A percentile compares a stretch with the other conserved stretches of the same genome.
Conservation (phyloP, 257 asterid species). For the Paulownia fortunei region DNA sequence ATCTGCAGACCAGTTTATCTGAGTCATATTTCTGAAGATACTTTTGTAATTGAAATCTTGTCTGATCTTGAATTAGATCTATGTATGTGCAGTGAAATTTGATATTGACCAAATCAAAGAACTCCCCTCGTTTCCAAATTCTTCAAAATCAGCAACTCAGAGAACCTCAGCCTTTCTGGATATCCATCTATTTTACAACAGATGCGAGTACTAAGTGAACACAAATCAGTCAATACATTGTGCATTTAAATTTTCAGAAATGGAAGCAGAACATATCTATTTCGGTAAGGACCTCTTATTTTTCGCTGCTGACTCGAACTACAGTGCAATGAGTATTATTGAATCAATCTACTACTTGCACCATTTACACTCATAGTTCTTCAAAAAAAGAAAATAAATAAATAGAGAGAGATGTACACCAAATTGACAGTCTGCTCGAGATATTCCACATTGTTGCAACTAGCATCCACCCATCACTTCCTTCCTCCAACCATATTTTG, state of each 20-base stretch:
- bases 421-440: not conserved
- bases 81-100: too few species aligned
- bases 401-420: conserved; percentile 13
- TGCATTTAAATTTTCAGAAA: not conserved
- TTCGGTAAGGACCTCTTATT: not conserved
- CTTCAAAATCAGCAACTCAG: too few species aligned
- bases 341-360: conserved; percentile 27
- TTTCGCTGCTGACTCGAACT: conserved; percentile 14
- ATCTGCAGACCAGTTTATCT: too few species aligned
- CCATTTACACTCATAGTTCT: conserved; percentile 20
- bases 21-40: too few species aligned
- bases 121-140: too few species aligned
- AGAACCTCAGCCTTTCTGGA: too few species aligned
- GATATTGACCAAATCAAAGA: too few species aligned
- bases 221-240: not conserved
- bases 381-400: not conserved
- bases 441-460: not conserved
- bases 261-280: too few species aligned
- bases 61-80: not conserved
- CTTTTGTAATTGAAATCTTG: too few species aligned
- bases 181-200: too few species aligned
- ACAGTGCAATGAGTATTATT: conserved; percentile 16
- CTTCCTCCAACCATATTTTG: conserved; percentile 49
- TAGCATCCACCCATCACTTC: conserved; percentile 30
- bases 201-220: too few species aligned